Evolutionary conservation across 257 asterid species (phyloP).

Genomic region (Solanum rostratum): DNA sequence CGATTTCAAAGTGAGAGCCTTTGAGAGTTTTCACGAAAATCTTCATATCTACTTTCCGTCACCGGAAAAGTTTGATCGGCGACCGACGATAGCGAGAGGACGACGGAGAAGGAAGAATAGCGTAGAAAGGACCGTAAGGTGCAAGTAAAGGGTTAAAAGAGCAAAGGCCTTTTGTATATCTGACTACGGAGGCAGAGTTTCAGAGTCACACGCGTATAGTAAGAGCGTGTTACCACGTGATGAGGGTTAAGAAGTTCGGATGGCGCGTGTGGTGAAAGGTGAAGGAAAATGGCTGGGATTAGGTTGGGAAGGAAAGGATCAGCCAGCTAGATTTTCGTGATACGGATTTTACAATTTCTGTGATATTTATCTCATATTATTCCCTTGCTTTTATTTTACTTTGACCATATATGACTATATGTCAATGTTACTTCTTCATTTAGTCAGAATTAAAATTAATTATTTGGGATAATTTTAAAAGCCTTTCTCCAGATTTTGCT

Average conservation of each 20-base stretch:
- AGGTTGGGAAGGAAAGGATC: background rate
- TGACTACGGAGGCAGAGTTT: background rate
- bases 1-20: slow-evolving; percentile 24
- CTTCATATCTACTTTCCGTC: slow-evolving; percentile 15
- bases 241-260: background rate
- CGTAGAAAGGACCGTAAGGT: background rate
- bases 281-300: background rate
- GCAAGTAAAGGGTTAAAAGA: background rate
- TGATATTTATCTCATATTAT: background rate
- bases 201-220: background rate
- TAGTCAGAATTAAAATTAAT: too few relatives aligned
- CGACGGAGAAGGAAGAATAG: background rate
- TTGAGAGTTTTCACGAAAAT: slow-evolving; percentile 30
- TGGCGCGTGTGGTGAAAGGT: background rate
- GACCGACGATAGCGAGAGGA: background rate
- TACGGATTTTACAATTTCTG: too few relatives aligned
- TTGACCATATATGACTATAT: too few relatives aligned
- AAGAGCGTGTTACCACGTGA: background rate
- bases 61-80: background rate
- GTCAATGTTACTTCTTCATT: too few relatives aligned
- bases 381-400: too few relatives aligned
- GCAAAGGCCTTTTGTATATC: background rate
- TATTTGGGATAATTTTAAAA: too few relatives aligned
- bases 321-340: background rate
- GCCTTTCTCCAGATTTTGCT: too few relatives aligned